These are phyloP conservation scores for Neurospora discreta DNA, from an alignment of 495 filamentous ascomycete genomes.

Conservation along the genomic window DNA sequence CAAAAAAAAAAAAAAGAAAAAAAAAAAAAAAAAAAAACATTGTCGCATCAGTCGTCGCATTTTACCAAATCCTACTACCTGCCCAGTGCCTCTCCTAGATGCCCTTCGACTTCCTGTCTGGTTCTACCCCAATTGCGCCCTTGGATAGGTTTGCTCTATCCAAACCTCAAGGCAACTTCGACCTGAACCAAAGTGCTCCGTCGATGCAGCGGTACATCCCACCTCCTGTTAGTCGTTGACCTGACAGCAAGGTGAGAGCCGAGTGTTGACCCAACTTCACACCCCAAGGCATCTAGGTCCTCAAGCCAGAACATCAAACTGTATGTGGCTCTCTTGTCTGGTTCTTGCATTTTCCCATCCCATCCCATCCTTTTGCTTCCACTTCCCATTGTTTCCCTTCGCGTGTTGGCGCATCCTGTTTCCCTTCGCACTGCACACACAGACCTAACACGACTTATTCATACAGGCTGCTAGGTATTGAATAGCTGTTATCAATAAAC, in stretches of 20 bases:
- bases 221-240: background rate
- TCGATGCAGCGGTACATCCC: background rate
- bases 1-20: no score
- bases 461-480: background rate
- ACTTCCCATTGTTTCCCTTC: background rate
- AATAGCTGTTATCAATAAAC: background rate
- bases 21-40: background rate
- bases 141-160: background rate
- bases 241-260: background rate
- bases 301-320: background rate
- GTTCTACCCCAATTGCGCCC: background rate
- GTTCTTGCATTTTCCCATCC: background rate
- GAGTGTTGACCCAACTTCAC: background rate
- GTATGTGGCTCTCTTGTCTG: background rate
- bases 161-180: background rate
- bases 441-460: background rate
- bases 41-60: background rate
- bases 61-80: background rate
- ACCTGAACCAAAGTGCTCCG: background rate
- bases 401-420: background rate
- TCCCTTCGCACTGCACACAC: background rate
- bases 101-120: background rate
- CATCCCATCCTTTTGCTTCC: background rate
- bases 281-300: background rate
- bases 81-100: background rate